Base-by-base conservation (phyloP, 257 asterid species). In the Penstemon eatonii region DNA sequence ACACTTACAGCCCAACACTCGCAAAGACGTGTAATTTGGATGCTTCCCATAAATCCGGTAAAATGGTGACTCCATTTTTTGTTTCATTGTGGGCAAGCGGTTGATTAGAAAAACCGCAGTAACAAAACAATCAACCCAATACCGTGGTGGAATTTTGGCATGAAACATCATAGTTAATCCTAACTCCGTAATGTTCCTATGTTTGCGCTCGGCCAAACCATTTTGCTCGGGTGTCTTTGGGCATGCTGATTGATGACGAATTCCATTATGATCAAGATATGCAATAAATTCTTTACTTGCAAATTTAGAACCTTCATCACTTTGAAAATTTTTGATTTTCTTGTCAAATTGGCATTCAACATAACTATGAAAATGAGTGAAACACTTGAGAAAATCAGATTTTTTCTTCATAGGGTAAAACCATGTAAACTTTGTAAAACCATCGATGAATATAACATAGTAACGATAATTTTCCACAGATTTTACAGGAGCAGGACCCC, bases 391-490 rank as follows among this genome's bases (percentile, higher is more conserved):
- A 9, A 71, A 54, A 42, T 54, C 50, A 52, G 6, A 71, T 61
- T 63, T 63, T 19, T 42, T 43, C 45, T 54, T 33, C 6, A 63
- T 5, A 15, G 64, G 54, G 54, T 18, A 63, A 51, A 13, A 9
- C 43, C 75, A 62, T 1, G 69, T 8, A 19, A 38, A 61, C 18
- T 43, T 47, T 15, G 63, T 51, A 15, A 11, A 70, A 42, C 53
- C 63, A 52, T 70, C 63, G 7, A 70, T 9, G 10, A 61, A 37
- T 12, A 43, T 41, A 19, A 7, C 65, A 25, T 43, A 63, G n/a
- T 63, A 63, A 18, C 44, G 37, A 60, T 13, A 70, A 13, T 13
- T 15, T 51, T 70, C 62, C 19, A n/a, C 15, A 47, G 40, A 70
- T 25, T 13, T 7, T 7, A 65, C 5, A 0, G 69, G 49, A 5